Evolutionary conservation across 768 basidiomycete genomes (phyloP).

Genomic region (Podaxis mareebaensis): DNA sequence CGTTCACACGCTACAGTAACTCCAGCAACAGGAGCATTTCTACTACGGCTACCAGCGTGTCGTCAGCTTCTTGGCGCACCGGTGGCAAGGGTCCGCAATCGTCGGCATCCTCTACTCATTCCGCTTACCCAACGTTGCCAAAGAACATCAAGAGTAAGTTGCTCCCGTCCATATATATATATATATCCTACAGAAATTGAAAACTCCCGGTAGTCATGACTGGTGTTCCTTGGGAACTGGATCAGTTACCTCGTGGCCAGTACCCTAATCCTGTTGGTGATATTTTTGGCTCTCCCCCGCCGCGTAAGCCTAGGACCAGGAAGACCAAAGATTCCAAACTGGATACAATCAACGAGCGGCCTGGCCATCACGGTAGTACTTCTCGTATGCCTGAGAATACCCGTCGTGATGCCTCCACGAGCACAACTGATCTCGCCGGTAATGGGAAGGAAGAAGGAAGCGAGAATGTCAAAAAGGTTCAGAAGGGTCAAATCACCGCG

Average conservation of each 20-base stretch:
- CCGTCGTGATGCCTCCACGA: constrained; percentile 68
- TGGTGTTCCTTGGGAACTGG: constrained; percentile 76
- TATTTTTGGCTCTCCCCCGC: constrained; percentile 59
- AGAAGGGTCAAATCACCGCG: constrained; percentile 87
- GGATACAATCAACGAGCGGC: constrained; percentile 77
- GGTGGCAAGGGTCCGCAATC: constrained; percentile 38
- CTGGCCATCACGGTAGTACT: constrained; percentile 32
- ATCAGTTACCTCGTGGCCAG: constrained; percentile 66
- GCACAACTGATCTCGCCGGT: constrained; percentile 68
- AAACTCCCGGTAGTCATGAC: constrained; percentile 55
- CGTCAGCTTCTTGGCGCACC: constrained; percentile 72
- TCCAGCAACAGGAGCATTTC: constrained; percentile 72
- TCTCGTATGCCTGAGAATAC: constrained; percentile 46
- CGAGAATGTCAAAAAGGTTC: constrained; percentile 62
- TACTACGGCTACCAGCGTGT: constrained; percentile 80
- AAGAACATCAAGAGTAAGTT: constrained; percentile 84
- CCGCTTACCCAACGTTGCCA: constrained; percentile 39
- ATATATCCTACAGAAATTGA: neutral
- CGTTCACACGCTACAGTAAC: constrained; percentile 82
- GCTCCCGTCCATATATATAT: neutral
- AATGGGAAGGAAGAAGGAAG: constrained; percentile 41
- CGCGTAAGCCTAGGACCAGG: constrained; percentile 65
- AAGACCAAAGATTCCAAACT: constrained; percentile 67
- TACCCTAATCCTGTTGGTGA: constrained; percentile 62
- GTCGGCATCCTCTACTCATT: constrained; percentile 29